Base-by-base conservation (phyloP, 2,329 filamentous ascomycete species). In the Aspergillus viridinutans region DNA sequence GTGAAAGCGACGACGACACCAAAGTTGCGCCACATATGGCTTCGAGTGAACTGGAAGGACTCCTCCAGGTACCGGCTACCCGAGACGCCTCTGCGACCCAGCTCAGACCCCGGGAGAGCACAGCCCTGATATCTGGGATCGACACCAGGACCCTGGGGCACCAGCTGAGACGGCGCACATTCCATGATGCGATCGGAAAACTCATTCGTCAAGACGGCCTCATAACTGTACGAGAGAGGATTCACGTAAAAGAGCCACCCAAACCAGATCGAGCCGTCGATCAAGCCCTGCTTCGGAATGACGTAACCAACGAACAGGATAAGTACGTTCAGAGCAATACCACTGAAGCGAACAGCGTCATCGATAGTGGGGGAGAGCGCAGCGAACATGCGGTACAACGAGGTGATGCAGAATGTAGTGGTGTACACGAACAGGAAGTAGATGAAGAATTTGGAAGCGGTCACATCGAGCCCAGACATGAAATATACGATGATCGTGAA, bases 1-100 rank as follows among this genome's bases (percentile, higher is more conserved):
- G 85, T 83, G 62, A 90, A 94, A 0, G 87, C 90, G 63, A 92
- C 85, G 1, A 94, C 74, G 3, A 92, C 86, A 32, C 88, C 90
- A 66, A 90, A 91, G 69, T 93, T 92, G 3, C 90, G 85, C 79
- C 86, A 88, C 0, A 88, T 71, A 64, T 88, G 79, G 26, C 73
- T 74, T 20, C 84, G 76, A 0, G 79, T 79, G 64, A 86, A 87
- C 48, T 80, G 75, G 70, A 83, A 88, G 7, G 79, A 79, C 0
- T 78, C 76, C 9, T 74, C 63, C 2, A 88, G 67, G 63, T 88
- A 89, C 23, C 74, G 73, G 1, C 76, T 68, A 35, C 86, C 86
- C 32, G 78, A 65, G 12, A 89, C 80, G 3, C 69, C 74, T 1
- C 75, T 74, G 21, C 76, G 76, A 32, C 82, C 82, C 12, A 83